These are phyloP conservation scores for Talaromyces sp. DNA, from an alignment of 2,329 filamentous ascomycete genomes.

Conservation along the genomic window DNA sequence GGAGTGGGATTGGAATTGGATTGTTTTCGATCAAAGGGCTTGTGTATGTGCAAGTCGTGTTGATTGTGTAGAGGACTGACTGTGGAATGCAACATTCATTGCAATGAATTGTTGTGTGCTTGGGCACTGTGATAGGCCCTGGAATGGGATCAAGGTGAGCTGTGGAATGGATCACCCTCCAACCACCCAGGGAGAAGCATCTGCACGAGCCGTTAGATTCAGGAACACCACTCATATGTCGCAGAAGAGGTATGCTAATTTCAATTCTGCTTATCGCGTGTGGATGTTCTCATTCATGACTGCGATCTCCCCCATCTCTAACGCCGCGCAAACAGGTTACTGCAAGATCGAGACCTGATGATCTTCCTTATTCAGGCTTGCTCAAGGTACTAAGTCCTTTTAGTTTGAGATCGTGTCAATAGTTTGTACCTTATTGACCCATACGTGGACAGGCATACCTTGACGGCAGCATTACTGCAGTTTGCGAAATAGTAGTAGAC, in stretches of 20 bases:
- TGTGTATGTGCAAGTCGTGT: constrained; percentile 11
- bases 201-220: constrained; percentile 15
- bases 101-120: constrained; percentile 22
- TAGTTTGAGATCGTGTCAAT: background rate
- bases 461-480: background rate
- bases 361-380: background rate
- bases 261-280: constrained; percentile 5
- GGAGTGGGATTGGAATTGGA: constrained; percentile 25
- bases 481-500: background rate
- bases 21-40: constrained; percentile 18
- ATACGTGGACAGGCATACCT: background rate
- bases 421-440: constrained; percentile 1
- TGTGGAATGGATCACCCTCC: constrained; percentile 30
- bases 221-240: constrained; percentile 17
- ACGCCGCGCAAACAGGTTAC: background rate
- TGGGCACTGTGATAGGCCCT: constrained; percentile 13
- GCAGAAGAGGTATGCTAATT: constrained; percentile 17
- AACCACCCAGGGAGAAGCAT: background rate
- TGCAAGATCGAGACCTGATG: constrained; percentile 12
- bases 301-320: background rate
- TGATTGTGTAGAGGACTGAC: constrained; percentile 17
- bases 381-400: background rate
- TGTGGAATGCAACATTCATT: constrained; percentile 34
- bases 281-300: constrained; percentile 7
- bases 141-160: constrained; percentile 19